These are phyloP conservation scores for Mytilinidion resinicola DNA, from an alignment of 495 filamentous ascomycete species.

Conservation along the genomic window DNA sequence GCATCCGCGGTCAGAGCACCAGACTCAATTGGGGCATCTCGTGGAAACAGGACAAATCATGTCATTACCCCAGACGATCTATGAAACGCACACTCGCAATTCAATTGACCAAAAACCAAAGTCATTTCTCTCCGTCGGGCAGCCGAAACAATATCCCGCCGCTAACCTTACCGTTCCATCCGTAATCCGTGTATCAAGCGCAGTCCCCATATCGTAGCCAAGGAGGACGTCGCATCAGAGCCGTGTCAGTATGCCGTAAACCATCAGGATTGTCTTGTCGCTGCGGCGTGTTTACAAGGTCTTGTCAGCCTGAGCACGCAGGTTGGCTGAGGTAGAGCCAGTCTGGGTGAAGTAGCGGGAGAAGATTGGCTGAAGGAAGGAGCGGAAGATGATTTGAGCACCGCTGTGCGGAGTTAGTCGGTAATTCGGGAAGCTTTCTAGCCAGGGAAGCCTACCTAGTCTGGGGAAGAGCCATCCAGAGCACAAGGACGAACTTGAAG, in stretches of 20 bases:
- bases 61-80: slow-evolving; percentile 1
- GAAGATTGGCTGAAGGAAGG: slow-evolving; percentile 85
- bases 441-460: slow-evolving; percentile 60
- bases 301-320: slow-evolving; percentile 84
- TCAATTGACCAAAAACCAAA: neutral
- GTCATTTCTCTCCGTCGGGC: neutral
- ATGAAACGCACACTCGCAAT: slow-evolving; percentile 1
- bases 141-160: neutral
- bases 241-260: neutral
- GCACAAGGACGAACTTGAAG: slow-evolving; percentile 94
- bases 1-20: too few species aligned
- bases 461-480: slow-evolving; percentile 95
- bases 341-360: slow-evolving; percentile 76
- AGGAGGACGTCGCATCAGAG: neutral
- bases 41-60: neutral
- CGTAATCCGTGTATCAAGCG: neutral
- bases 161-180: neutral
- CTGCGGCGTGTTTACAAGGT: slow-evolving; percentile 32
- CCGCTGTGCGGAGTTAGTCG: slow-evolving; percentile 51
- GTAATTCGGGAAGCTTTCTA: neutral
- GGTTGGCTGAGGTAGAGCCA: slow-evolving; percentile 75
- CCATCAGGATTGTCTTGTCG: neutral
- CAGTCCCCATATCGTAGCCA: neutral
- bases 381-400: slow-evolving; percentile 93
- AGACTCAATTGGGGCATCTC: neutral